These are phyloP conservation scores for Penicillium sp. DNA, from an alignment of 2,329 filamentous ascomycete species.

Conservation along the genomic window DNA sequence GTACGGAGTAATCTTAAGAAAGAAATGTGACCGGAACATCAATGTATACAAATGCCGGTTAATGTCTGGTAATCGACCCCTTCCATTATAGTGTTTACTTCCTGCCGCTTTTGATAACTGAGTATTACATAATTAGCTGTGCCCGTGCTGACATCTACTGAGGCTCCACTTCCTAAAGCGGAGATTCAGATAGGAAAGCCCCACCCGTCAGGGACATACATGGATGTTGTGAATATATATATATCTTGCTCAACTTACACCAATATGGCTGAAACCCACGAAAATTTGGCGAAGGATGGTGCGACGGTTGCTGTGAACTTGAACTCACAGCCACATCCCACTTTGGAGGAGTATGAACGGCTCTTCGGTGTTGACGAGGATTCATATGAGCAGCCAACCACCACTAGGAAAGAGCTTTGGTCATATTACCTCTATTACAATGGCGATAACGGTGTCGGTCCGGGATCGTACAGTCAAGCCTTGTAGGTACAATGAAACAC, in stretches of 20 bases:
- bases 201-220: neutral
- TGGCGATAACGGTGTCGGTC: conserved; percentile 46
- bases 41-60: too few relatives aligned
- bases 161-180: neutral
- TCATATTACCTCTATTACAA: conserved; percentile 48
- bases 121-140: too few relatives aligned
- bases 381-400: conserved; percentile 39
- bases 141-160: neutral
- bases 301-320: conserved; percentile 1
- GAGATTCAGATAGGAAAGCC: neutral
- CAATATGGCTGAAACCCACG: neutral
- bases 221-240: neutral
- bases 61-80: too few relatives aligned
- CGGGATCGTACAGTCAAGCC: conserved; percentile 42
- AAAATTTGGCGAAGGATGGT: conserved; percentile 14
- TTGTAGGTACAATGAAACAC: conserved; percentile 24
- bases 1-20: neutral
- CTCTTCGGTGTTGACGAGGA: conserved; percentile 40
- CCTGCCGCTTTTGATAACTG: too few relatives aligned
- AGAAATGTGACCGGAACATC: too few relatives aligned
- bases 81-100: too few relatives aligned
- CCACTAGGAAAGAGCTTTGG: conserved; percentile 43
- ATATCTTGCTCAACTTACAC: neutral
- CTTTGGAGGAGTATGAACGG: conserved; percentile 33
- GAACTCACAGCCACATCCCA: conserved; percentile 10